Evolutionary conservation across 2,329 filamentous ascomycete species (phyloP).

Genomic region (Colletotrichum neosansevieriae): DNA sequence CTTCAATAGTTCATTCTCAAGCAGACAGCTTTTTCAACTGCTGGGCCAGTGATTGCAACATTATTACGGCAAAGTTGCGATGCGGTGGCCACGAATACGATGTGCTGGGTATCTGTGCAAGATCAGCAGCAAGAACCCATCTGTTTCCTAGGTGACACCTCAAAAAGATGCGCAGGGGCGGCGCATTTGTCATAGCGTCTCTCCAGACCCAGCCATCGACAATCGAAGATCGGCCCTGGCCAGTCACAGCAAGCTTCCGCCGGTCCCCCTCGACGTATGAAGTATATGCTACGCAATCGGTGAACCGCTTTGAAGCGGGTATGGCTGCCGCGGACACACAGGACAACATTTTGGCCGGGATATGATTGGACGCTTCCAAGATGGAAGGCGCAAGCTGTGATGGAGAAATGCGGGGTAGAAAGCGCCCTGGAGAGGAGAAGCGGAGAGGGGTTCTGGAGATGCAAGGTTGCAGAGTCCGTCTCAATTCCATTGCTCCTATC

Average conservation of each 20-base stretch:
- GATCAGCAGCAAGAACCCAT: conserved; percentile 19
- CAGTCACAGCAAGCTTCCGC: neutral
- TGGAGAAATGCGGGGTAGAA: conserved; percentile 39
- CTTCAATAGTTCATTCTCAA: conserved; percentile 9
- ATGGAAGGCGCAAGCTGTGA: conserved; percentile 18
- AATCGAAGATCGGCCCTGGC: conserved; percentile 4
- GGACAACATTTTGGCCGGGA: neutral
- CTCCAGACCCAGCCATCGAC: neutral
- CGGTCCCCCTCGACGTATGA: neutral
- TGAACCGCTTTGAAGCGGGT: conserved; percentile 35
- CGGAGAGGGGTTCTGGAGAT: conserved; percentile 19
- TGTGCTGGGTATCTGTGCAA: neutral
- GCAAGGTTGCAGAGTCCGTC: neutral
- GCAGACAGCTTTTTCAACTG: neutral
- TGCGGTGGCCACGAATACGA: conserved; percentile 10
- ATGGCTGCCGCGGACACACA: conserved; percentile 27
- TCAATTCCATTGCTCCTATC: conserved; percentile 10
- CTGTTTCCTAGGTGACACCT: conserved; percentile 18
- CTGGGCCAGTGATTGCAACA: neutral
- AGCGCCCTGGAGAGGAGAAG: conserved; percentile 18
- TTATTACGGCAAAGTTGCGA: conserved; percentile 4
- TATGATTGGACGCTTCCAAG: conserved; percentile 22
- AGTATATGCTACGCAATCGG: neutral
- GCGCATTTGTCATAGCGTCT: conserved; percentile 28
- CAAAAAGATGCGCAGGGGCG: conserved; percentile 10